Evolutionary conservation across 495 filamentous ascomycete species (phyloP).

Genomic region (Umbilicaria muhlenbergii): DNA sequence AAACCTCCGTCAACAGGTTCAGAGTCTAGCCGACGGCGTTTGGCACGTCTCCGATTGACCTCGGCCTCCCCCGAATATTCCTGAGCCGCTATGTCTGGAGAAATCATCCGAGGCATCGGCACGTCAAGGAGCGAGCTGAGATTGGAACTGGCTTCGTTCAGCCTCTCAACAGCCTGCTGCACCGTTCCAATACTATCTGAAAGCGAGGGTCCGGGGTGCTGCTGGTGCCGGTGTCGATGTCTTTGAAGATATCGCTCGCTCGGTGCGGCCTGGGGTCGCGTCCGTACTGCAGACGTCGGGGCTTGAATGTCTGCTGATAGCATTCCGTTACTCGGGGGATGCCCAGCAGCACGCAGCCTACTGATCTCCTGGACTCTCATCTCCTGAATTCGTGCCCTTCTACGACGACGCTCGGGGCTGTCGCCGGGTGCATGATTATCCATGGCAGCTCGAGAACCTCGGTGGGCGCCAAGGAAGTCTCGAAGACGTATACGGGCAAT

Average conservation of each 20-base stretch:
- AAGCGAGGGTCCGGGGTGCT: slow-evolving; percentile 1
- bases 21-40: slow-evolving; percentile 61
- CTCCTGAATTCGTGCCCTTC: too few species aligned
- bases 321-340: slow-evolving; percentile 4
- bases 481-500: slow-evolving; percentile 23
- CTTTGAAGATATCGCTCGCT: slow-evolving; percentile 5
- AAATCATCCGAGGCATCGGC: slow-evolving; percentile 22
- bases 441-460: neutral
- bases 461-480: slow-evolving; percentile 19
- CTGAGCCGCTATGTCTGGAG: slow-evolving; percentile 23
- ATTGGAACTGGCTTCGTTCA: slow-evolving; percentile 27
- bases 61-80: slow-evolving; percentile 22
- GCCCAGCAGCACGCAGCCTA: too few species aligned
- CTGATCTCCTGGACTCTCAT: too few species aligned
- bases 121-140: slow-evolving; percentile 32
- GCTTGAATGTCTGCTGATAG: neutral
- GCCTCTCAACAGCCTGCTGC: slow-evolving; percentile 17
- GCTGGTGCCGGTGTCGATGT: slow-evolving; percentile 11
- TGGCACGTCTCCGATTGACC: slow-evolving; percentile 34
- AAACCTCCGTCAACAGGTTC: slow-evolving; percentile 35
- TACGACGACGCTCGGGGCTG: too few species aligned
- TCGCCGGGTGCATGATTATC: too few species aligned
- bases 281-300: slow-evolving; percentile 11
- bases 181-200: slow-evolving; percentile 6
- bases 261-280: slow-evolving; percentile 4